Conservation (phyloP, 2,329 filamentous ascomycete genomes). For the Sphaerulina musiva region DNA sequence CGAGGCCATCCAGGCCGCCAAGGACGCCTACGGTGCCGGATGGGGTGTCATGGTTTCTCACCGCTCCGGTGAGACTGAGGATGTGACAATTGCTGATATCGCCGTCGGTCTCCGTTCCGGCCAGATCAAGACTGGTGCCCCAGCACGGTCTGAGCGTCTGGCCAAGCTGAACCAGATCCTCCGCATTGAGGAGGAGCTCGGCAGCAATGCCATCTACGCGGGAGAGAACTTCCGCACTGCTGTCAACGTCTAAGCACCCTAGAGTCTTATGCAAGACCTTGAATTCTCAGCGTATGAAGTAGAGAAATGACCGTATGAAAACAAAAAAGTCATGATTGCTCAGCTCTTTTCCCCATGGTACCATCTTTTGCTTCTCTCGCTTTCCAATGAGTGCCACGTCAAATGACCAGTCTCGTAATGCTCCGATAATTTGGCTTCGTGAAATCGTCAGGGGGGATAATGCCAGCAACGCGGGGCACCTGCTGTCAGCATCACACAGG, state of each 20-base stretch:
- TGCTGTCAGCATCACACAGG: too few species aligned
- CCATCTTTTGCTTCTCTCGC: not conserved
- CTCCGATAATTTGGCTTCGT: too few species aligned
- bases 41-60: slow-evolving; percentile 99
- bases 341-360: not conserved
- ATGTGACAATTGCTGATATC: slow-evolving; percentile 98
- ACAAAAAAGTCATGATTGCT: not conserved
- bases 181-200: slow-evolving; percentile 98
- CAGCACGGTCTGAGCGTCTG: slow-evolving; percentile 91
- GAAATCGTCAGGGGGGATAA: too few species aligned
- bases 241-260: slow-evolving; percentile 68
- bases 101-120: slow-evolving; percentile 92
- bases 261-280: not conserved
- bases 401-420: too few species aligned
- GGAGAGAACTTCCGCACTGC: slow-evolving; percentile 86
- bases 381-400: not conserved
- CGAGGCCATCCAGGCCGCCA: slow-evolving; percentile 97
- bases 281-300: not conserved
- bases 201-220: slow-evolving; percentile 82
- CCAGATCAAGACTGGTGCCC: slow-evolving; percentile 98
- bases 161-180: slow-evolving; percentile 99
- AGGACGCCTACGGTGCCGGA: slow-evolving; percentile 90
- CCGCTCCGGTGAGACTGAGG: slow-evolving; percentile 97
- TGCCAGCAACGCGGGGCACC: too few species aligned
- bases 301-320: not conserved